Evolutionary conservation across 2,329 filamentous ascomycete genomes (phyloP), one percentile per base, ranked within the genome.

Genomic region (Fusarium pseudonygamai): DNA sequence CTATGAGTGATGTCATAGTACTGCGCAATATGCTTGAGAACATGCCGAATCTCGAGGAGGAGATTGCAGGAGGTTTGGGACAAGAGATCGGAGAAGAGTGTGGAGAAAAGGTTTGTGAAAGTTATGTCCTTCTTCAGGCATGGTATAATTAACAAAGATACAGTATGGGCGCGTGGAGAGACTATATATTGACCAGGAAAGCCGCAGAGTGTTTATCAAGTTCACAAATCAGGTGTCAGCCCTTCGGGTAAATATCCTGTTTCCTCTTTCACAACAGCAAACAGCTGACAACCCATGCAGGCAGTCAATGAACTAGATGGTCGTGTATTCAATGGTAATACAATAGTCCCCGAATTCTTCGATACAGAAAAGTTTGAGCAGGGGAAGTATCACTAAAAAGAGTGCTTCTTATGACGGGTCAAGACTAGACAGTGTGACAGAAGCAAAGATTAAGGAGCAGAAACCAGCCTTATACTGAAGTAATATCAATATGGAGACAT

Each of bases 1-100:
- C 86, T 62, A 94, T 96, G 89, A 94, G 92, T 67, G 89, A 93
- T 72, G 96, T 98, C 24, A 89, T 98, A 57, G 91, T 97, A 50
- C 84, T 98, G 24, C 88, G 89, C 60, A 92, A 93, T 56, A 98
- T 98, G 93, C 88, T 98, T 3, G 91, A 96, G 70, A 93, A 92
- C 11, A 91, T 98, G 86, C 88, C 84, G 5, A 86, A 97, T 79
- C 84, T 97, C 49, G 89, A 92, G 64, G 87, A 86, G n/a, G 96
- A 98, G 81, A 90, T 97, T 55, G 89, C 91, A 67, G 87, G 88
- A 20, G 90, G 90, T 0, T 84, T 99, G 57, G 92, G 96, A 75
- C 96, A 98, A 83, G 95, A 98, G 81, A 98, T 99, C 82, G 96
- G 96, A 12, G 94, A 98, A 78, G 94, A 97, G 80, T 98, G 97